phyloP scores from a whole-genome alignment of 345 rosid species.

The Aethionema arabicum region DNA sequence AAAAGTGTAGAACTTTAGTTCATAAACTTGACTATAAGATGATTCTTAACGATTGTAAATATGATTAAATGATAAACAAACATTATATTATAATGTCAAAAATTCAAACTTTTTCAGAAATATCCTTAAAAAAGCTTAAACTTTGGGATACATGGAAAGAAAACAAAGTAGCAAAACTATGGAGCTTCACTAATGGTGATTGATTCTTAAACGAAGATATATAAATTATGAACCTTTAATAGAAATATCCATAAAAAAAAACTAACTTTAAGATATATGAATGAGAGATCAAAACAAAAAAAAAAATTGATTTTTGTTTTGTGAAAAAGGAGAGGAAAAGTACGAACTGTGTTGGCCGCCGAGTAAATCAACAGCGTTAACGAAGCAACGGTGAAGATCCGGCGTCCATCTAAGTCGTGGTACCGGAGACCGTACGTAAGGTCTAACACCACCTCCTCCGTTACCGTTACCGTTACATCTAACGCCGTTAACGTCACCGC shows the following conservation, averaged over 20 bases:
- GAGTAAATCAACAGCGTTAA: slow-evolving; percentile 82
- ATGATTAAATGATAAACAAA: too few species aligned
- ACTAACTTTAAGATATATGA: neutral
- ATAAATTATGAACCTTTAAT: neutral
- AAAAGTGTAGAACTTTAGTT: neutral
- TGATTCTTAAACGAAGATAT: neutral
- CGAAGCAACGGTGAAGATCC: slow-evolving; percentile 88
- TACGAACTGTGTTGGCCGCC: slow-evolving; percentile 88
- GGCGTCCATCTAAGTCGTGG: slow-evolving; percentile 98
- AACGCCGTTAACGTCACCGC: slow-evolving; percentile 17
- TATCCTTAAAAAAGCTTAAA: neutral
- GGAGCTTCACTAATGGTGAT: neutral
- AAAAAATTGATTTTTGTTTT: neutral
- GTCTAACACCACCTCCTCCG: slow-evolving; percentile 69
- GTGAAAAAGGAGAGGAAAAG: neutral
- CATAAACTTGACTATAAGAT: neutral
- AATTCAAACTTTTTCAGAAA: neutral
- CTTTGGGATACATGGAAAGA: neutral
- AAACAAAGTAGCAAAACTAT: neutral
- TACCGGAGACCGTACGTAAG: slow-evolving; percentile 82
- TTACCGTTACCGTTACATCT: slow-evolving; percentile 29
- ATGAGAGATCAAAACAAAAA: neutral
- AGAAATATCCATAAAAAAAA: neutral
- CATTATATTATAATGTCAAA: neutral
- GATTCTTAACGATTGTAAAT: neutral